A percentile compares a stretch with the other conserved stretches of the same genome.
Conservation (phyloP, 768 basidiomycete species). For the Collybiopsis confluens region DNA sequence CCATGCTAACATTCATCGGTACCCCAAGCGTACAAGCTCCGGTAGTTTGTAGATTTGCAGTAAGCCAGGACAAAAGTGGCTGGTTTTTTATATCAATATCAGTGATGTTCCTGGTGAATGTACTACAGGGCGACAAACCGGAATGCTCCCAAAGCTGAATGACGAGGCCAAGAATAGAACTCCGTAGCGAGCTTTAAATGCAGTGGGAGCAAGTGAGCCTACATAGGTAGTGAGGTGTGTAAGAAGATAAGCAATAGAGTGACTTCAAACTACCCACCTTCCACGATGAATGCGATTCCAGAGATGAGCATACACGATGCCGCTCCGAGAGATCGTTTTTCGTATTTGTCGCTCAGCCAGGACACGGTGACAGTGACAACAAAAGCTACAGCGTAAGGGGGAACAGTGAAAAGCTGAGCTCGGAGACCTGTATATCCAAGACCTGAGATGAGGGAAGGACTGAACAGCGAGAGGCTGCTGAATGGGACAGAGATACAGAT, state of each 20-base stretch:
- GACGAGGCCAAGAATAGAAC: slow-evolving; percentile 25
- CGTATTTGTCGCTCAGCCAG: slow-evolving; percentile 19
- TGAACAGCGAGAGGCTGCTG: slow-evolving; percentile 41
- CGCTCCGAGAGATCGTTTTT: slow-evolving; percentile 8
- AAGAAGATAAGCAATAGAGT: too few relatives aligned
- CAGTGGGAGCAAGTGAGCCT: slow-evolving; percentile 8
- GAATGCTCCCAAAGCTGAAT: slow-evolving; percentile 28
- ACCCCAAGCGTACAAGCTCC: slow-evolving; percentile 25
- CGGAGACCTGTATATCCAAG: slow-evolving; percentile 38
- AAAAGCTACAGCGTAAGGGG: slow-evolving; percentile 33
- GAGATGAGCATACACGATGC: slow-evolving; percentile 11
- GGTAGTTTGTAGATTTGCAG: slow-evolving; percentile 27
- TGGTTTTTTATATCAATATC: too few relatives aligned
- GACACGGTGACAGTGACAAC: slow-evolving; percentile 19
- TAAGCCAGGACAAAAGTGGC: slow-evolving; percentile 31
- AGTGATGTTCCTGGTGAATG: too few relatives aligned
- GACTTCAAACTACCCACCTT: slow-evolving; percentile 9
- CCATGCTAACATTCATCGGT: slow-evolving; percentile 28
- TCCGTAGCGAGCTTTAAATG: slow-evolving; percentile 22
- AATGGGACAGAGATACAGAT: slow-evolving; percentile 41
- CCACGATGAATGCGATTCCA: slow-evolving; percentile 12
- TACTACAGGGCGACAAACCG: too few relatives aligned
- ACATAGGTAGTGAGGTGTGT: too few relatives aligned
- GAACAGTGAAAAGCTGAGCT: slow-evolving; percentile 45
- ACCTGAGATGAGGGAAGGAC: slow-evolving; percentile 49